phyloP scores from a whole-genome alignment of 495 filamentous ascomycete genomes.

The Usnea hakonensis region DNA sequence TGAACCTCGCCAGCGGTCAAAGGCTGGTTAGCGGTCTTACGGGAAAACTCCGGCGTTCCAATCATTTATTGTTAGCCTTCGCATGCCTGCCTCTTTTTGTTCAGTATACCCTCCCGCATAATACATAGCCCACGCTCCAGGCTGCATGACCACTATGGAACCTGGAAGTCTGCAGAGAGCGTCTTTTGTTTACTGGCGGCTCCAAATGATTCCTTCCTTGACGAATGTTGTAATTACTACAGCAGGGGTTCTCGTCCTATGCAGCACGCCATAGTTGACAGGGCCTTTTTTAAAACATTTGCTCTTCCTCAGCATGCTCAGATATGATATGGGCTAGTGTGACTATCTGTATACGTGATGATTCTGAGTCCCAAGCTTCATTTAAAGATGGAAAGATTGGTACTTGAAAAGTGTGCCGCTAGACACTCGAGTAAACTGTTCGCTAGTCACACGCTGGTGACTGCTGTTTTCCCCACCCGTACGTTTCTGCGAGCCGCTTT shows the following conservation, averaged over 20 bases:
- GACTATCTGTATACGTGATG: neutral
- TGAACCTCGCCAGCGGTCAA: slow-evolving; percentile 6
- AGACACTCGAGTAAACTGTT: too few relatives aligned
- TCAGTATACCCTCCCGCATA: slow-evolving; percentile 4
- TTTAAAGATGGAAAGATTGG: neutral
- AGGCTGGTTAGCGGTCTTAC: neutral
- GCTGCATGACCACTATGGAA: neutral
- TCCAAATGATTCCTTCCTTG: slow-evolving; percentile 25
- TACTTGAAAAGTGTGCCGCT: neutral
- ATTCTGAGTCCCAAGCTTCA: neutral
- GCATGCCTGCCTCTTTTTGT: neutral
- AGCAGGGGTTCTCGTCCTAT: slow-evolving; percentile 20
- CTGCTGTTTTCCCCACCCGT: slow-evolving; percentile 42
- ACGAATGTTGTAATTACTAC: slow-evolving; percentile 20
- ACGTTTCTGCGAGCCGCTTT: slow-evolving; percentile 66
- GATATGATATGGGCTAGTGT: neutral
- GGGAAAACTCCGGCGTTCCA: neutral
- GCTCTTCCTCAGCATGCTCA: neutral
- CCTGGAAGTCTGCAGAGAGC: neutral
- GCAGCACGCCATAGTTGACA: slow-evolving; percentile 8
- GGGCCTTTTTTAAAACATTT: neutral
- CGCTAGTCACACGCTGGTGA: neutral
- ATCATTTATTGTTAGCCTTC: neutral
- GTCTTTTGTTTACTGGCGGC: slow-evolving; percentile 18
- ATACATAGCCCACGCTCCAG: slow-evolving; percentile 1